phyloP scores from a whole-genome alignment of 2,329 filamentous ascomycete species.

The Calonectria fujianensis region DNA sequence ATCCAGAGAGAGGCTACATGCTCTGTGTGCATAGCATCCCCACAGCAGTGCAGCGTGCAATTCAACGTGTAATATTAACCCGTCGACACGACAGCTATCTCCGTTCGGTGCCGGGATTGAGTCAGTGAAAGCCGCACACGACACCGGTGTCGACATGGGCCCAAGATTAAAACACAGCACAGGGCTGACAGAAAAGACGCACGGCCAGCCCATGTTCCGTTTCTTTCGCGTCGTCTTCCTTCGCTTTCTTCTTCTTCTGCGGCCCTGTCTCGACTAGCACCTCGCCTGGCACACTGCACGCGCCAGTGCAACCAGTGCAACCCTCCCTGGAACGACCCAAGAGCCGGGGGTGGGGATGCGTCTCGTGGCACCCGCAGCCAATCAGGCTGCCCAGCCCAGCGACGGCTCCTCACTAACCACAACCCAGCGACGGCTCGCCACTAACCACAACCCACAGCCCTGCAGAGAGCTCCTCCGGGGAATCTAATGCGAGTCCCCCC shows the following conservation, averaged over 20 bases:
- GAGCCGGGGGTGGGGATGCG: conserved; percentile 30
- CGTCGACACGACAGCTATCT: background rate
- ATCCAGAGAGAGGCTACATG: background rate
- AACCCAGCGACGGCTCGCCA: conserved; percentile 7
- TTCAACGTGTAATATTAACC: conserved; percentile 3
- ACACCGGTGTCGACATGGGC: background rate
- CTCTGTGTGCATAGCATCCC: background rate
- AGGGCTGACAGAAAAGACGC: conserved; percentile 24
- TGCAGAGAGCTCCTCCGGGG: background rate
- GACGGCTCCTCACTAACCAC: conserved; percentile 11
- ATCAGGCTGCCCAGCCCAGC: conserved; percentile 1
- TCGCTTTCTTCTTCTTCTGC: background rate
- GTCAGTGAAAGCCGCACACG: background rate
- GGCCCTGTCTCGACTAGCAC: conserved; percentile 8
- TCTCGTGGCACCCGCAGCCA: conserved; percentile 31
- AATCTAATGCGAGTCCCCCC: conserved; percentile 14
- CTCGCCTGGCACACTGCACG: background rate
- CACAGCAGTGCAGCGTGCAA: background rate
- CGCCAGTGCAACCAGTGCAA: conserved; percentile 34
- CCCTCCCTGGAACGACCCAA: conserved; percentile 24
- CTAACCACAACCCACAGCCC: conserved; percentile 14
- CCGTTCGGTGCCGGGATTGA: conserved; percentile 12
- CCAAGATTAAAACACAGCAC: background rate
- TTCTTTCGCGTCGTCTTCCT: conserved; percentile 5
- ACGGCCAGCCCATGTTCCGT: conserved; percentile 9